These are phyloP conservation scores for Carex sylvatica DNA, from an alignment of 202 grass and related monocot species.

Conservation along the genomic window DNA sequence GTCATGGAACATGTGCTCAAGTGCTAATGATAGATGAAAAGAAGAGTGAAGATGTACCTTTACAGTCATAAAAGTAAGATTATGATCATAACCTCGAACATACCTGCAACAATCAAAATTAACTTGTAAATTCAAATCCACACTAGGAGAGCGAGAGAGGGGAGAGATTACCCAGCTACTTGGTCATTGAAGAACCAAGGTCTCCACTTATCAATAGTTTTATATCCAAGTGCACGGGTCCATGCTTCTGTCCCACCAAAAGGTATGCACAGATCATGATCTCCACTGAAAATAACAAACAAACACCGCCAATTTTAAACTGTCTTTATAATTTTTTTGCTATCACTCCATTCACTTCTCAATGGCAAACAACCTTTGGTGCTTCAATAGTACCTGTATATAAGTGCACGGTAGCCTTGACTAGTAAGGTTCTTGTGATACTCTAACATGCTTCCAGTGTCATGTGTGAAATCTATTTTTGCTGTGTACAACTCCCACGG, in stretches of 20 bases:
- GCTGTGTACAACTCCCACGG: constrained; percentile 73
- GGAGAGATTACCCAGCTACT: constrained; percentile 54
- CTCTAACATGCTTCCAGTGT: constrained; percentile 57
- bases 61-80: constrained; percentile 83
- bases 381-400: constrained; percentile 59
- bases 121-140: not conserved
- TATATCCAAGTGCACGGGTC: constrained; percentile 62
- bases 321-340: not conserved
- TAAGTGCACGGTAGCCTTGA: constrained; percentile 57
- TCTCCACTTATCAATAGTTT: constrained; percentile 61
- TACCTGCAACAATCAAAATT: constrained; percentile 45
- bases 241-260: constrained; percentile 70
- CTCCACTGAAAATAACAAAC: constrained; percentile 42
- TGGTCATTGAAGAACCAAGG: constrained; percentile 65
- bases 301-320: not conserved
- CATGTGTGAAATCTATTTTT: constrained; percentile 52
- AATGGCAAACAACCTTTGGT: not conserved
- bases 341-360: not conserved
- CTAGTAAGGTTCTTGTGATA: constrained; percentile 78
- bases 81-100: constrained; percentile 62
- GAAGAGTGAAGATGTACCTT: constrained; percentile 40
- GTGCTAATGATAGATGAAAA: not conserved
- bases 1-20: not conserved
- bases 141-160: not conserved
- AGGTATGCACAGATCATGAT: constrained; percentile 84